Base-by-base conservation (phyloP, 352 stramenopile genomes). In the Phytopythium sindhum region DNA sequence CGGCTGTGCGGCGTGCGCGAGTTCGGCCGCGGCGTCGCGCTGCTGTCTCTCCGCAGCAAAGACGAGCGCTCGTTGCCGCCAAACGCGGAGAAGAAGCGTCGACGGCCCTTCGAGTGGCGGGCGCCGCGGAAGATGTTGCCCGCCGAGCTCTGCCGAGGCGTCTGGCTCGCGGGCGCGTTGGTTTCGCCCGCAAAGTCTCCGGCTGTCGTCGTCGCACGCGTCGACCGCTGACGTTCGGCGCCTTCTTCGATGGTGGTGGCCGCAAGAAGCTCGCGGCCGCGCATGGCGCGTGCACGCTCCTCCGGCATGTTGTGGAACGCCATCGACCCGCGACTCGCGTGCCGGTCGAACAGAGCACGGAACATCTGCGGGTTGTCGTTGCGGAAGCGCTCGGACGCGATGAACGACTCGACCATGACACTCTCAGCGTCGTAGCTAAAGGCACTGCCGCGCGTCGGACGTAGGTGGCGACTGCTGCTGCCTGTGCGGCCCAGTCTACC, bases 361-460 rank as follows among this genome's bases (percentile, higher is more conserved):
- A 77, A 74, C n/a, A 74, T 81, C 57, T 78, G 79, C 2, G 68
- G 60, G 29, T 62, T 45, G 19, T 77, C 72, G 35, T 65, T 72
- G 17, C 66, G 69, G 64, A 86, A 90, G 7, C 85, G 74, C 59
- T 95, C 80, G 9, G 81, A 90, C 0, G 86, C 81, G 75, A 96
- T 91, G 73, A 91, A 96, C 33, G 85, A 91, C 68, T 95, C 84
- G 29, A 93, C 88, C 88, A 96, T 95, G 44, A 96, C 83, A 73
- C 82, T 91, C 63, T 96, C 88, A 24, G 88, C 86, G 39, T 96
- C 88, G 73, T 96, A 96, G 66, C 88, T 95, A 70, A 96, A 96
- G 6, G 88, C 88, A 55, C 76, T 91, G 52, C 88, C 88, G 53
- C 88, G 81, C 29, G 75, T 81, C 8, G 63, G 52, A 1, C 70